phyloP scores from a whole-genome alignment of 177 flowering plant genomes.

The Vitis hybrid region DNA sequence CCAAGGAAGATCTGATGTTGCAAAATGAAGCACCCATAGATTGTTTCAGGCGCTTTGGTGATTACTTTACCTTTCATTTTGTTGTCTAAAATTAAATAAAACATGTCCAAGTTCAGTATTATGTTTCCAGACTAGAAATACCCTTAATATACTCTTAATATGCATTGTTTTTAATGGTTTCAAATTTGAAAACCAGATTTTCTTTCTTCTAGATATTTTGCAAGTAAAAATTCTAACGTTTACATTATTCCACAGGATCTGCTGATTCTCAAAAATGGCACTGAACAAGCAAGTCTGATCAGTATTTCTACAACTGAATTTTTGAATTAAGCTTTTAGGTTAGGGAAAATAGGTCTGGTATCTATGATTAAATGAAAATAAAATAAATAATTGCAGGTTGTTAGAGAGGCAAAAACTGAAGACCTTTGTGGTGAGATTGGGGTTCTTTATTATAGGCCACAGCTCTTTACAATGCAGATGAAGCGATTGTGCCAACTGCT shows the following conservation, averaged over 20 bases:
- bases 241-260: constrained; percentile 54
- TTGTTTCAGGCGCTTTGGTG: constrained; percentile 89
- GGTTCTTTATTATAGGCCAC: constrained; percentile 88
- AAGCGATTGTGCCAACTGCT: constrained; percentile 71
- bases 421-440: constrained; percentile 75
- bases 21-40: constrained; percentile 99
- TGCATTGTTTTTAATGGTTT: too few relatives aligned
- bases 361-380: not conserved
- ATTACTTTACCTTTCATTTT: constrained; percentile 6
- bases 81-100: not conserved
- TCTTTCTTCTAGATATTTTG: not conserved
- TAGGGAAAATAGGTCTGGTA: not conserved
- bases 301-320: not conserved
- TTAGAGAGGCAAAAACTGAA: constrained; percentile 61
- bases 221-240: constrained; percentile 2
- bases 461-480: constrained; percentile 78
- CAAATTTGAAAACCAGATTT: too few relatives aligned
- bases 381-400: constrained; percentile 43
- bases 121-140: too few relatives aligned
- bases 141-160: too few relatives aligned
- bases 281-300: constrained; percentile 60
- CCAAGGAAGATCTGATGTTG: constrained; percentile 92
- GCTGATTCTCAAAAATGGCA: constrained; percentile 58
- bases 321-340: too few relatives aligned
- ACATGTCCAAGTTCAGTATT: too few relatives aligned